Evolutionary conservation across 2,329 filamentous ascomycete genomes (phyloP).

Genomic region (Epichloe gansuensis): DNA sequence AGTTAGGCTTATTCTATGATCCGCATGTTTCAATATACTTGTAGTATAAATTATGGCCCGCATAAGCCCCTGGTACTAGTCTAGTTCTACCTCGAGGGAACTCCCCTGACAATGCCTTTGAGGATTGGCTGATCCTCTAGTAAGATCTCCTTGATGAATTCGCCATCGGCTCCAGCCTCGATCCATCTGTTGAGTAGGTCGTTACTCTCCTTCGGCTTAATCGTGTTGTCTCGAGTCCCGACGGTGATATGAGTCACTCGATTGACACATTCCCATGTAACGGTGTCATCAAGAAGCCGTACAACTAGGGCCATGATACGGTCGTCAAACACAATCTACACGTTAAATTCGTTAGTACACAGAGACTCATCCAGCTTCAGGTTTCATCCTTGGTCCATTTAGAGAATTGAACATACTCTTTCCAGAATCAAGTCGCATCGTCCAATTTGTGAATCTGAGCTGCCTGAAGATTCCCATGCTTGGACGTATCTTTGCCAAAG

Average conservation of each 20-base stretch:
- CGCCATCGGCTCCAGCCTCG: slow-evolving; percentile 33
- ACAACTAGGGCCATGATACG: slow-evolving; percentile 87
- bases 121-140: slow-evolving; percentile 36
- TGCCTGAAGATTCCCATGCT: slow-evolving; percentile 35
- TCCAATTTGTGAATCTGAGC: slow-evolving; percentile 34
- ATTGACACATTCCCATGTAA: slow-evolving; percentile 60
- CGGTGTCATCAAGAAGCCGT: slow-evolving; percentile 46
- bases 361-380: background rate
- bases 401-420: slow-evolving; percentile 28
- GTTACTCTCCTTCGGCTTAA: slow-evolving; percentile 95
- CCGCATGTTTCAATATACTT: background rate
- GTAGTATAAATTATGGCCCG: background rate
- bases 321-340: slow-evolving; percentile 64
- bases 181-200: slow-evolving; percentile 67
- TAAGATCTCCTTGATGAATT: slow-evolving; percentile 33
- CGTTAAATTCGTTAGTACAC: background rate
- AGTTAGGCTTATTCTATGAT: background rate
- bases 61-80: background rate
- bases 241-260: slow-evolving; percentile 76
- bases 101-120: slow-evolving; percentile 33
- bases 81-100: slow-evolving; percentile 31
- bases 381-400: background rate
- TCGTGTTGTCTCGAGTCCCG: slow-evolving; percentile 57
- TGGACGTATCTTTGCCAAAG: slow-evolving; percentile 63
- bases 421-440: slow-evolving; percentile 51